phyloP scores from a whole-genome alignment of 352 stramenopile species.

The Globisporangium irregulare region DNA sequence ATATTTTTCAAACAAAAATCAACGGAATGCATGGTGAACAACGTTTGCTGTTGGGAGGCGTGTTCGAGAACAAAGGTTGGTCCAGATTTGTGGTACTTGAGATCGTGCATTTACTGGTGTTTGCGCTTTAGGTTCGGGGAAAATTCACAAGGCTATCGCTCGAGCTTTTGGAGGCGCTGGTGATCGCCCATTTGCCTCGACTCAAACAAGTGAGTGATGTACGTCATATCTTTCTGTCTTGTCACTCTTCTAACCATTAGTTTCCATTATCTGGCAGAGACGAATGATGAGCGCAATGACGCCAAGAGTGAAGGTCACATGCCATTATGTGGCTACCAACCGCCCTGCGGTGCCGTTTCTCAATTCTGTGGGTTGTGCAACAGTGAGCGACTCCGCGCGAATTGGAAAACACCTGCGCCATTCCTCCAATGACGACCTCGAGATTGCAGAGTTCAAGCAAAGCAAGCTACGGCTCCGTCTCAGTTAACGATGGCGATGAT shows the following conservation, averaged over 20 bases:
- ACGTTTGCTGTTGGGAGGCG: background rate
- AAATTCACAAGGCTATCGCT: background rate
- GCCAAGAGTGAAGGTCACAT: background rate
- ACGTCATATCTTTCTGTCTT: background rate
- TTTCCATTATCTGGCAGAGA: background rate
- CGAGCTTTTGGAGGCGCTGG: background rate
- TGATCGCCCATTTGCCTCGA: background rate
- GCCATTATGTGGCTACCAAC: background rate
- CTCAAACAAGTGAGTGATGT: background rate
- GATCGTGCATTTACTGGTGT: background rate
- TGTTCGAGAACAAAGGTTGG: background rate
- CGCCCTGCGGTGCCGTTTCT: background rate
- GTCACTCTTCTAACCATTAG: background rate
- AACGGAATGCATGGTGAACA: background rate
- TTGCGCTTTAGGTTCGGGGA: background rate
- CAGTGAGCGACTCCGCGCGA: background rate
- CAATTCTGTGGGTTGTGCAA: background rate
- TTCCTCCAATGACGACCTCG: background rate
- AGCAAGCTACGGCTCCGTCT: background rate
- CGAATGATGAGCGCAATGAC: background rate
- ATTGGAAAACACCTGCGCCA: background rate
- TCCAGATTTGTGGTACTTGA: background rate
- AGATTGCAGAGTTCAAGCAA: background rate
- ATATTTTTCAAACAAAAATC: constrained; percentile 2
- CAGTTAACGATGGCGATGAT: background rate